Evolutionary conservation across 179 eudicot species (phyloP), one percentile per base, ranked within the genome.

Genomic region (Spinacia oleracea): DNA sequence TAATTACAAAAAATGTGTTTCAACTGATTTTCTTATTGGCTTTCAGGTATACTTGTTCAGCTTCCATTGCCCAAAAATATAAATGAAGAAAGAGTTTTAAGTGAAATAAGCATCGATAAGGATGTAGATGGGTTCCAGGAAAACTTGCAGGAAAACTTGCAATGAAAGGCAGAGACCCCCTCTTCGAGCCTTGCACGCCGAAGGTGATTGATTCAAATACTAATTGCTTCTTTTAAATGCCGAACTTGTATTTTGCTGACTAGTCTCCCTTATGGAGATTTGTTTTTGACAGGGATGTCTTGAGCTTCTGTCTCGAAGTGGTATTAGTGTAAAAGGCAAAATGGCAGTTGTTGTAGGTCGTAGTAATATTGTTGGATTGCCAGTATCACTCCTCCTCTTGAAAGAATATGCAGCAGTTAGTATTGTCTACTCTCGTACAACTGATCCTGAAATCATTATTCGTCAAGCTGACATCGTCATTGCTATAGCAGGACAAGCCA

Each of bases 91-190:
- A 91, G 66, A 79, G 88, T 93, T 40, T 78, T 93, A 46, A 83
- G 82, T 78, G 98, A 89, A 88, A 96, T 96, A 75, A 85, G 89
- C 79, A 82, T 96, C 50, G 96, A 93, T 75, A 93, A 96, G 86
- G 99, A 96, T 88, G 99, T 96, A 0, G 99, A 96, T 87, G 98
- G 99, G 12, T 96, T 96, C 86, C 98, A 96, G 74, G 93, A 96
- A 89, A 90, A 91, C 62, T n/a, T n/a, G n/a, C n/a, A n/a, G 98
- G 99, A 72, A 96, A 96, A 77, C 92, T 96, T 79, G 98, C 99
- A 65, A 96, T 96, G 99, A 96, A 95, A 92, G 97, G 98, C 85
- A 88, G 98, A 86, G 91, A 89, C 25, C 99, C 99, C 70, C 86
- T 96, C 50, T 93, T 93, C 78, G 83, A 86, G 82, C 98, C 99